These are phyloP conservation scores for Coniferiporia weirii DNA, from an alignment of 1,284 basidiomycete species.

Conservation along the genomic window DNA sequence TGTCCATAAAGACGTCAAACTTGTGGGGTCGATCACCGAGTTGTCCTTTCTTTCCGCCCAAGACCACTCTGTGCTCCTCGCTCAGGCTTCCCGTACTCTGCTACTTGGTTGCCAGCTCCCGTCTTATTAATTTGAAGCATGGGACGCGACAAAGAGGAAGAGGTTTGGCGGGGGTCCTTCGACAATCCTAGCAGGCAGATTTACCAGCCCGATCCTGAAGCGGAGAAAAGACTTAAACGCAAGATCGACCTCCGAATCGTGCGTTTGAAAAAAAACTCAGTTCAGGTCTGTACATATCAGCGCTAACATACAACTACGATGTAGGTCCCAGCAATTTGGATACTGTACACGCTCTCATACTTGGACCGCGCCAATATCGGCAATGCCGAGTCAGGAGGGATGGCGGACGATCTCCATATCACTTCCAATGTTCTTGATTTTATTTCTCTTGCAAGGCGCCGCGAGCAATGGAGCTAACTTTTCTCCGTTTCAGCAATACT, in stretches of 20 bases:
- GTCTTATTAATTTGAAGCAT: background rate
- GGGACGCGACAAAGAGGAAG: background rate
- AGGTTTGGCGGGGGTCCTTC: background rate
- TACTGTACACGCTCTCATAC: constrained; percentile 67
- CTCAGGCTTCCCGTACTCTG: no score
- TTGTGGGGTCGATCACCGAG: no score
- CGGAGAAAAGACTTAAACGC: constrained; percentile 53
- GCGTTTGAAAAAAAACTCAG: constrained; percentile 41
- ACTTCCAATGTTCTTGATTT: background rate
- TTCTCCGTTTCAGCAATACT: constrained; percentile 11
- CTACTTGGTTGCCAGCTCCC: no score
- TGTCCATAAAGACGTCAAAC: no score
- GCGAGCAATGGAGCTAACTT: background rate
- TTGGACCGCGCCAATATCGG: constrained; percentile 78
- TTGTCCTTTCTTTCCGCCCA: no score
- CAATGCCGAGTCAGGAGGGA: constrained; percentile 45
- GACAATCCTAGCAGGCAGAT: background rate
- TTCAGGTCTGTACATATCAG: background rate
- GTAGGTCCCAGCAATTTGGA: constrained; percentile 7
- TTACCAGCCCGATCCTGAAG: constrained; percentile 6
- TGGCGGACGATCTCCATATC: constrained; percentile 5
- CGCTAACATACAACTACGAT: background rate
- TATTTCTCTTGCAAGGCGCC: background rate
- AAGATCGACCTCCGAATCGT: constrained; percentile 62
- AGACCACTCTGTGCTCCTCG: no score